phyloP scores from a whole-genome alignment of 441 rosid genomes.

The Dalechampia spathulata region DNA sequence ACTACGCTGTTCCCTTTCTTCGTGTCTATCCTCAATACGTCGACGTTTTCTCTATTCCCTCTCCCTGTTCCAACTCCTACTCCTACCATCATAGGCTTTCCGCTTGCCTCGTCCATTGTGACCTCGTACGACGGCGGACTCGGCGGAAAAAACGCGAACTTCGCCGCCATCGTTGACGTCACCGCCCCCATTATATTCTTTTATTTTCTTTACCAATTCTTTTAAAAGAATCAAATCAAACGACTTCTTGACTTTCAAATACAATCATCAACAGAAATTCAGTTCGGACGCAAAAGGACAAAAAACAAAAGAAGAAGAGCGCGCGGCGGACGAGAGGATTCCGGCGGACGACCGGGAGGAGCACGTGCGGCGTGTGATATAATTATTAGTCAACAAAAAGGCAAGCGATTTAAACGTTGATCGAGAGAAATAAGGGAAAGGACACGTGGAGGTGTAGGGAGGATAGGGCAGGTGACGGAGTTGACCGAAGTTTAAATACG shows the following conservation, averaged over 20 bases:
- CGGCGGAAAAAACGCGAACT: slow-evolving; percentile 93
- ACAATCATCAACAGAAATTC: too few relatives aligned
- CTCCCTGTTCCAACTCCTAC: too few relatives aligned
- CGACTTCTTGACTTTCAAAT: too few relatives aligned
- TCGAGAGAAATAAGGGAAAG: too few relatives aligned
- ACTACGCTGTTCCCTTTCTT: slow-evolving; percentile 80
- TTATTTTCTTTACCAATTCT: too few relatives aligned
- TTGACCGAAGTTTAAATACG: too few relatives aligned
- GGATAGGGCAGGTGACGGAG: not conserved
- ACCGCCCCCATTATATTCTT: slow-evolving; percentile 52
- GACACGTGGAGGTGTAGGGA: slow-evolving; percentile 10
- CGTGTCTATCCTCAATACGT: slow-evolving; percentile 55
- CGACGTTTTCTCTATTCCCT: slow-evolving; percentile 48
- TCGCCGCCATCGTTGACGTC: slow-evolving; percentile 87
- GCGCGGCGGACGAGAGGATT: not conserved
- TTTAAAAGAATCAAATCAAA: too few relatives aligned
- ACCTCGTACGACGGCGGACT: slow-evolving; percentile 74
- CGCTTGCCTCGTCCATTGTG: slow-evolving; percentile 33
- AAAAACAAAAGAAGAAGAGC: too few relatives aligned
- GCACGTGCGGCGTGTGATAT: slow-evolving; percentile 35
- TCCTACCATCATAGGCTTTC: slow-evolving; percentile 57
- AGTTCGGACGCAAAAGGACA: too few relatives aligned
- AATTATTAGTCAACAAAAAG: not conserved
- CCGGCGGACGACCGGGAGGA: slow-evolving; percentile 37
- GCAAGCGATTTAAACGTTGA: too few relatives aligned